Evolutionary conservation across 75 land plant genomes (phyloP).

Genomic region (Ceratopteris richardii): DNA sequence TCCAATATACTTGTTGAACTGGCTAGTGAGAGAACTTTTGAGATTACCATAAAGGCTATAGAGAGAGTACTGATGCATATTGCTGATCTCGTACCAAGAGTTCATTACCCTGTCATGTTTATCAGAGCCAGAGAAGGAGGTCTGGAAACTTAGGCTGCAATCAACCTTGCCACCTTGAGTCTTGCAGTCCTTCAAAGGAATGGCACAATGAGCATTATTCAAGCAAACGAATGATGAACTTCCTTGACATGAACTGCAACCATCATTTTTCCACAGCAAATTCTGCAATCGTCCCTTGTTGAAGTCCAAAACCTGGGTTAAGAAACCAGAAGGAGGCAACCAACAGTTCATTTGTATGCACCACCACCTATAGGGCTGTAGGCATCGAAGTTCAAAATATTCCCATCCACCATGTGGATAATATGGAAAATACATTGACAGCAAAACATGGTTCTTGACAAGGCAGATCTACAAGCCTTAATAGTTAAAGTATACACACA

Average conservation of each 20-base stretch:
- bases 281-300: constrained; percentile 55
- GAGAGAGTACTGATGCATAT: constrained; percentile 77
- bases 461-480: no score
- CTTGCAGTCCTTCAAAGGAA: constrained; percentile 37
- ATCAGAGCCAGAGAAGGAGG: constrained; percentile 87
- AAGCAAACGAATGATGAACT: constrained; percentile 47
- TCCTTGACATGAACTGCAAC: constrained; percentile 52
- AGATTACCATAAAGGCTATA: constrained; percentile 65
- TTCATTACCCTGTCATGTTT: constrained; percentile 63
- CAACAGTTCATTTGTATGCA: no score
- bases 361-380: no score
- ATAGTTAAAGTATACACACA: no score
- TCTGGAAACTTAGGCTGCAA: constrained; percentile 78
- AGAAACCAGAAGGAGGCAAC: no score
- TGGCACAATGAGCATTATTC: constrained; percentile 48
- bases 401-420: no score
- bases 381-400: no score
- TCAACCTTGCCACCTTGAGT: constrained; percentile 51
- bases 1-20: constrained; percentile 58
- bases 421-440: no score
- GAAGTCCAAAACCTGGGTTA: constrained; percentile 65
- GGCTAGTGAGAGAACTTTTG: constrained; percentile 53
- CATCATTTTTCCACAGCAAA: constrained; percentile 72
- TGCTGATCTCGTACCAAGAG: constrained; percentile 82
- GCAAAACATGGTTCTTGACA: no score